These are phyloP conservation scores for Theileria orientalis DNA, from an alignment of 169 alveolate genomes.

Conservation along the genomic window DNA sequence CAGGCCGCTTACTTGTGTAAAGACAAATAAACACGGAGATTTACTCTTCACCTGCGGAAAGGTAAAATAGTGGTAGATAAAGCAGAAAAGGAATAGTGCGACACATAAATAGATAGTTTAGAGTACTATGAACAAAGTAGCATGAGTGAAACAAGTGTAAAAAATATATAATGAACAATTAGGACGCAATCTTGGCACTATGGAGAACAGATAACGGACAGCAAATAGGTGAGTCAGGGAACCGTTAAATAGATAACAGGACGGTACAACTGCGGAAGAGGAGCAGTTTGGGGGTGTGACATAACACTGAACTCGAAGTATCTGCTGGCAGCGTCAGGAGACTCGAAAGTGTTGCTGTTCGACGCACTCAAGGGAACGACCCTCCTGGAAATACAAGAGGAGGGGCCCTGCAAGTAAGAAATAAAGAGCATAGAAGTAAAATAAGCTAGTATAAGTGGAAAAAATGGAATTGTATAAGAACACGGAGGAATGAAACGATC, in stretches of 20 bases:
- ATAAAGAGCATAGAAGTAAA: conserved; percentile 59
- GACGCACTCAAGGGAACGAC: conserved; percentile 80
- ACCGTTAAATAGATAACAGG: conserved; percentile 64
- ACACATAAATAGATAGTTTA: background rate
- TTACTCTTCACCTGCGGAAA: conserved; percentile 86
- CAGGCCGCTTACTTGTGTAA: conserved; percentile 88
- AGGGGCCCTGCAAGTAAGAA: conserved; percentile 83
- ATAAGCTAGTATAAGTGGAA: too few species aligned
- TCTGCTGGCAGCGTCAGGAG: conserved; percentile 84
- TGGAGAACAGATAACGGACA: conserved; percentile 82
- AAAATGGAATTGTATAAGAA: conserved; percentile 70
- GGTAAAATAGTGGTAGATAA: conserved; percentile 66
- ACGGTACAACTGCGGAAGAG: conserved; percentile 83
- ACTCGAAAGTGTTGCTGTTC: conserved; percentile 77
- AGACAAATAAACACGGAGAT: conserved; percentile 86
- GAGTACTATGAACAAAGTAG: background rate
- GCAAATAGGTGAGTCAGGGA: conserved; percentile 71
- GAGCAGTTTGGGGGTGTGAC: conserved; percentile 86
- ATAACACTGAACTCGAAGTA: conserved; percentile 80
- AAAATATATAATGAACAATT: background rate
- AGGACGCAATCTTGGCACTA: conserved; percentile 78
- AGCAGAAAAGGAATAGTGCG: background rate
- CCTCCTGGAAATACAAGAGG: conserved; percentile 69
- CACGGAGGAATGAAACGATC: conserved; percentile 65
- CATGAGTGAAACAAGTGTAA: background rate